Conservation (phyloP, 371 early-diverging fungal species). For the Blastocladiella emersonii region DNA sequence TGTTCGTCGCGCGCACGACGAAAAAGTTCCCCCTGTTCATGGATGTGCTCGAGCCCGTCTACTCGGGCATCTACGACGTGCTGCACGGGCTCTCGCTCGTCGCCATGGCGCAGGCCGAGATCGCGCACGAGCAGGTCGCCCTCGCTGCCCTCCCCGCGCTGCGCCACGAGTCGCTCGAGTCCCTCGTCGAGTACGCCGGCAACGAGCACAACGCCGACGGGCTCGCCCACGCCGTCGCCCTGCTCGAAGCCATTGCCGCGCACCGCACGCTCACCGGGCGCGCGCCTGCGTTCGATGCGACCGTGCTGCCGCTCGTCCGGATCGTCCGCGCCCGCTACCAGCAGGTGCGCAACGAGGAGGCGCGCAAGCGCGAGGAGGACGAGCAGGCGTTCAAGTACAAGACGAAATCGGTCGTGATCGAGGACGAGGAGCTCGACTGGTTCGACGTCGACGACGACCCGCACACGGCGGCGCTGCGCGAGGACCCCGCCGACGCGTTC, state of each 20-base stretch:
- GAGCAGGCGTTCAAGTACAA: neutral
- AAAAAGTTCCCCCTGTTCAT: neutral
- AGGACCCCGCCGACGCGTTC: neutral
- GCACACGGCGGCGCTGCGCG: neutral
- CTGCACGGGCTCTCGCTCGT: neutral
- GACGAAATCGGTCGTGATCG: neutral
- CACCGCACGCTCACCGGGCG: neutral
- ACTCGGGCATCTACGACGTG: constrained; percentile 1
- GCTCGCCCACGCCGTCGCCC: neutral
- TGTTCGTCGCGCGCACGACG: constrained; percentile 2
- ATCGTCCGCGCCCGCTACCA: neutral
- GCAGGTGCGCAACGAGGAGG: neutral
- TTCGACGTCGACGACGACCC: neutral
- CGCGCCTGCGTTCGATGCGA: neutral
- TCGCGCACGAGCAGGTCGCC: neutral
- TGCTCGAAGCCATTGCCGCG: neutral
- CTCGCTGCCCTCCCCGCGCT: neutral
- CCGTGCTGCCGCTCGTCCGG: neutral
- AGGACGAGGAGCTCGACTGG: constrained; percentile 1
- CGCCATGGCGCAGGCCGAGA: neutral
- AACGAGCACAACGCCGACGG: neutral
- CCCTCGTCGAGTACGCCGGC: neutral
- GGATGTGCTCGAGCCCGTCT: constrained; percentile 4
- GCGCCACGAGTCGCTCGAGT: neutral
- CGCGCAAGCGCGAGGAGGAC: neutral